These are phyloP conservation scores for Fragaria vesca DNA, from an alignment of 306 rosid genomes.

Conservation along the genomic window DNA sequence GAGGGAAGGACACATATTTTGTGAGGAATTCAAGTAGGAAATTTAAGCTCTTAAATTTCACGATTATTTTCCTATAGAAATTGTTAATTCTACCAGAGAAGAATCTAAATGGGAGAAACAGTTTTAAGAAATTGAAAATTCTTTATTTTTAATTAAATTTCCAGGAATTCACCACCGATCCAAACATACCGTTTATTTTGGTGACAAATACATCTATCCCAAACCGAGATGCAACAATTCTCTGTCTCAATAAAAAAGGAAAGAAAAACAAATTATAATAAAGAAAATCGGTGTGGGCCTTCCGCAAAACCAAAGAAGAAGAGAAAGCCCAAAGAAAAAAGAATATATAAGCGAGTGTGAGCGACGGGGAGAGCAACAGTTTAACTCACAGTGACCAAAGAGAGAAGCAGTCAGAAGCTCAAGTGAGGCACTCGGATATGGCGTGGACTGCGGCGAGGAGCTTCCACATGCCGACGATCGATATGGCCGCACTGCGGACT, in stretches of 20 bases:
- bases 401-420: neutral
- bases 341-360: too few relatives aligned
- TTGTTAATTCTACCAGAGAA: too few relatives aligned
- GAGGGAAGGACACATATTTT: too few relatives aligned
- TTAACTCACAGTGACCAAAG: neutral
- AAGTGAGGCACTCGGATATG: slow-evolving; percentile 41
- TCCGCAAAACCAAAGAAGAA: neutral
- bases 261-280: neutral
- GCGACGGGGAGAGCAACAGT: neutral
- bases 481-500: slow-evolving; percentile 32
- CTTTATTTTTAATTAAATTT: too few relatives aligned
- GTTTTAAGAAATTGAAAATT: rapidly evolving
- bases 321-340: too few relatives aligned
- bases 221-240: neutral
- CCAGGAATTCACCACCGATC: too few relatives aligned
- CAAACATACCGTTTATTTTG: too few relatives aligned
- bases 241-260: neutral
- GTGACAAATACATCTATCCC: too few relatives aligned
- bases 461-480: slow-evolving; percentile 54
- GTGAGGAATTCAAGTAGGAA: too few relatives aligned
- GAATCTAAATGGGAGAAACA: too few relatives aligned
- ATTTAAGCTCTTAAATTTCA: too few relatives aligned
- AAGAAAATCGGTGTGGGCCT: neutral
- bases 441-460: slow-evolving; percentile 68
- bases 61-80: too few relatives aligned